A percentile compares a stretch with the other conserved stretches of the same genome.
These are phyloP conservation scores for Fallopia convolvulus DNA, from an alignment of 148 eudicot species.

Conservation along the genomic window DNA sequence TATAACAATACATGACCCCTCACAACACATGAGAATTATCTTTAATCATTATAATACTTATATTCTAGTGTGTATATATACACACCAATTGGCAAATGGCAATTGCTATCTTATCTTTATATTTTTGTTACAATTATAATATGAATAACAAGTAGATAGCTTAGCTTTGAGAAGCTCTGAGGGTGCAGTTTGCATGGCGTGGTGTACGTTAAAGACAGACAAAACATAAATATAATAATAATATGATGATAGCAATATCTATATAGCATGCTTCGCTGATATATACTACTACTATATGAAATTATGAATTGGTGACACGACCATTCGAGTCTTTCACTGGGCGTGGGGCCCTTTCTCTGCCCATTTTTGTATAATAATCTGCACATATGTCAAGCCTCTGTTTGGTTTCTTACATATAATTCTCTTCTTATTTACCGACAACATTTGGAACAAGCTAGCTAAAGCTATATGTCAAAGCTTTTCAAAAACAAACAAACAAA, in stretches of 20 bases:
- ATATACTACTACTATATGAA: no score
- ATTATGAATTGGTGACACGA: not conserved
- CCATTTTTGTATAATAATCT: conserved; percentile 1
- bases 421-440: not conserved
- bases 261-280: not conserved
- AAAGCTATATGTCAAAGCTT: not conserved
- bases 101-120: not conserved
- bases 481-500: not conserved
- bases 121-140: not conserved
- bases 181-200: not conserved
- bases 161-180: not conserved
- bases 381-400: not conserved
- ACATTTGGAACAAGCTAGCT: not conserved
- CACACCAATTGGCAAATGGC: no score
- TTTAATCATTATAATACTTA: no score
- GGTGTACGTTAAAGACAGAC: not conserved
- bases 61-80: no score
- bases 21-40: no score
- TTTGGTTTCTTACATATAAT: not conserved
- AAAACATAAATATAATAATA: not conserved
- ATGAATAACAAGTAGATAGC: not conserved
- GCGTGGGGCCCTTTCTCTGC: not conserved
- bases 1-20: no score
- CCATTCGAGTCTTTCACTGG: not conserved
- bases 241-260: not conserved